phyloP scores from a whole-genome alignment of 2,329 filamentous ascomycete species.

The Dactylella cylindrospora region DNA sequence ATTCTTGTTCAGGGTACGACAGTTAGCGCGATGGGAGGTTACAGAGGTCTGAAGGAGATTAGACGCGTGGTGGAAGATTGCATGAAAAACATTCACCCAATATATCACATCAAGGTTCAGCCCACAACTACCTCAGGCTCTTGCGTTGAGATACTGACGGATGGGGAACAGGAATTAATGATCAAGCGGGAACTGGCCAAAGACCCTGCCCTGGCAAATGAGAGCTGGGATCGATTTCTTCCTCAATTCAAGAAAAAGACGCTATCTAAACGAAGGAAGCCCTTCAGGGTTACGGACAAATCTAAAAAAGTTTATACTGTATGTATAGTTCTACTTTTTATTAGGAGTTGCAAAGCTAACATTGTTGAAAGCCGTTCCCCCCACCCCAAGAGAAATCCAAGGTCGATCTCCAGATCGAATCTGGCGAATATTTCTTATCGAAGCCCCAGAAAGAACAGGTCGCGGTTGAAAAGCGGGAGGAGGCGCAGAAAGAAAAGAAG shows the following conservation, averaged over 20 bases:
- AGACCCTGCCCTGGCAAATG: slow-evolving; percentile 78
- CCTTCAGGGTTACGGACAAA: slow-evolving; percentile 88
- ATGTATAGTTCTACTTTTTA: slow-evolving; percentile 2
- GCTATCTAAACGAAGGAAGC: slow-evolving; percentile 77
- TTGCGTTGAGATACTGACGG: slow-evolving; percentile 4
- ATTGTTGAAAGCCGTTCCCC: slow-evolving; percentile 69
- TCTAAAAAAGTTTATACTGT: slow-evolving; percentile 84
- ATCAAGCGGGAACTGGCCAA: slow-evolving; percentile 90
- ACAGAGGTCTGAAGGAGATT: slow-evolving; percentile 90
- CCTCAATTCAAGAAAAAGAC: slow-evolving; percentile 96
- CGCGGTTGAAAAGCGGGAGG: slow-evolving; percentile 74
- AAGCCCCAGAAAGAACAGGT: slow-evolving; percentile 89
- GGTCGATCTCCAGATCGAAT: slow-evolving; percentile 96
- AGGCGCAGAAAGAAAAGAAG: slow-evolving; percentile 83
- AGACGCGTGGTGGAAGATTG: slow-evolving; percentile 88
- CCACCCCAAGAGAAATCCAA: slow-evolving; percentile 98
- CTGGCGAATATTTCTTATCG: slow-evolving; percentile 91
- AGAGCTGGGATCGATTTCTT: slow-evolving; percentile 94
- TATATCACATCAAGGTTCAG: slow-evolving; percentile 83
- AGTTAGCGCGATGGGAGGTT: slow-evolving; percentile 85
- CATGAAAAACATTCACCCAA: slow-evolving; percentile 89
- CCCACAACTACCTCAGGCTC: background rate
- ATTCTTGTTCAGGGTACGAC: slow-evolving; percentile 97
- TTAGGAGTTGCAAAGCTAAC: slow-evolving; percentile 10
- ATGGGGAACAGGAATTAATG: slow-evolving; percentile 67